These are phyloP conservation scores for Acanthamoeba castellanii DNA, from an alignment of 208 protist genomes.

Conservation along the genomic window DNA sequence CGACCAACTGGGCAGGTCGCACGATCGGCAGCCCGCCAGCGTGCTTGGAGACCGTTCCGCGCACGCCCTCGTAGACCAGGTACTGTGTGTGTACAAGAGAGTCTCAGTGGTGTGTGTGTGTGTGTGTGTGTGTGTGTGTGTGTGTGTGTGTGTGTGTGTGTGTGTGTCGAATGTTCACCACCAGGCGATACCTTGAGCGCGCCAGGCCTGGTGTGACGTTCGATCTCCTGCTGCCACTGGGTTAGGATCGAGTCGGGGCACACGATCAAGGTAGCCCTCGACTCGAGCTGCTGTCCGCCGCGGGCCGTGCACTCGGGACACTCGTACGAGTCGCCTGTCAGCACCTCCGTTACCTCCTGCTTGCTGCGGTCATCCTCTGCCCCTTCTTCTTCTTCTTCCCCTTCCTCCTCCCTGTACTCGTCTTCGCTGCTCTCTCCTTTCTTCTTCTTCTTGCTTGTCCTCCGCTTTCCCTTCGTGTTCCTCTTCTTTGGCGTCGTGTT, in stretches of 20 bases:
- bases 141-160: too few species aligned
- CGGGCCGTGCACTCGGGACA: constrained; percentile 35
- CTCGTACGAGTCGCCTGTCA: neutral
- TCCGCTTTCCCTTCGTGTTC: neutral
- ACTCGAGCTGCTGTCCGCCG: neutral
- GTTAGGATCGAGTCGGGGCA: constrained; percentile 68
- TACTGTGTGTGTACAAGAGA: neutral
- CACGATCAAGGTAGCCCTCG: constrained; percentile 54
- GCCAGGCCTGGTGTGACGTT: constrained; percentile 22
- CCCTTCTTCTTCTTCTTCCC: neutral
- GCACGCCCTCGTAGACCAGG: constrained; percentile 54
- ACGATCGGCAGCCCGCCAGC: constrained; percentile 13
- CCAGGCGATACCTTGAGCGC: constrained; percentile 24
- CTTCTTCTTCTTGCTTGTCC: neutral
- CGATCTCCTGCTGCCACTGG: constrained; percentile 68
- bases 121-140: too few species aligned
- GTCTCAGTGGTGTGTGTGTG: neutral
- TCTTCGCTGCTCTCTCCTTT: neutral
- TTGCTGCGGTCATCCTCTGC: neutral
- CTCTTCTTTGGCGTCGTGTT: neutral
- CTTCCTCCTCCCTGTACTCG: neutral
- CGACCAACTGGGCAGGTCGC: constrained; percentile 8
- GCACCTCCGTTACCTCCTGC: neutral
- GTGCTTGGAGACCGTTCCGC: constrained; percentile 11
- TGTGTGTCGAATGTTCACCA: neutral